phyloP scores from a whole-genome alignment of 306 rosid species.

The Glycyrrhiza uralensis region DNA sequence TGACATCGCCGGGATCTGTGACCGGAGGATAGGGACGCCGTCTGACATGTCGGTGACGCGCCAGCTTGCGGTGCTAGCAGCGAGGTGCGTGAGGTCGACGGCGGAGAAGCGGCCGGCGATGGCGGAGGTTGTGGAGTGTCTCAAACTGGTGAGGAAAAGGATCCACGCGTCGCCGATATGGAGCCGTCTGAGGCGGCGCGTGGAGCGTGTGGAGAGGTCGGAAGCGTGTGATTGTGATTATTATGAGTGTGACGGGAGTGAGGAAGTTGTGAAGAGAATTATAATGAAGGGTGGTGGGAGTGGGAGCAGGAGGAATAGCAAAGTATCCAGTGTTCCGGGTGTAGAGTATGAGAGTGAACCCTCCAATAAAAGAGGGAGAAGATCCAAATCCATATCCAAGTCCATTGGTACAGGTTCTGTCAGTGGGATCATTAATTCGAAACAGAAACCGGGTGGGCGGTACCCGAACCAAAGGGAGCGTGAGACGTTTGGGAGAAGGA shows the following conservation, averaged over 20 bases:
- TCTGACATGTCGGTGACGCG: constrained; percentile 34
- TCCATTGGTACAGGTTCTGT: constrained; percentile 46
- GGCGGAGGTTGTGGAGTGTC: constrained; percentile 68
- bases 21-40: constrained; percentile 53
- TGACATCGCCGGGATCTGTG: constrained; percentile 47
- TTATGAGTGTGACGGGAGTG: constrained; percentile 26
- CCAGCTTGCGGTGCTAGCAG: constrained; percentile 55
- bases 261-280: constrained; percentile 29
- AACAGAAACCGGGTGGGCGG: too few species aligned
- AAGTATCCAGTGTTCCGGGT: constrained; percentile 52
- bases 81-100: constrained; percentile 63
- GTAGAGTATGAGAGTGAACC: constrained; percentile 32
- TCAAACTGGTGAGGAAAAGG: constrained; percentile 34
- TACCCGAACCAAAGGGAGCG: too few species aligned
- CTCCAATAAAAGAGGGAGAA: constrained; percentile 18
- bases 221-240: constrained; percentile 16
- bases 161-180: constrained; percentile 43
- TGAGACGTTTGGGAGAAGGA: constrained; percentile 23
- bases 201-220: constrained; percentile 40
- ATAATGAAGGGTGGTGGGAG: constrained; percentile 26
- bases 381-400: constrained; percentile 65
- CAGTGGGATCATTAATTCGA: too few species aligned
- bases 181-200: constrained; percentile 44
- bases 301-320: constrained; percentile 54
- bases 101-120: constrained; percentile 77